phyloP scores from a whole-genome alignment of 2,329 filamentous ascomycete species.

The Phoma sp. region DNA sequence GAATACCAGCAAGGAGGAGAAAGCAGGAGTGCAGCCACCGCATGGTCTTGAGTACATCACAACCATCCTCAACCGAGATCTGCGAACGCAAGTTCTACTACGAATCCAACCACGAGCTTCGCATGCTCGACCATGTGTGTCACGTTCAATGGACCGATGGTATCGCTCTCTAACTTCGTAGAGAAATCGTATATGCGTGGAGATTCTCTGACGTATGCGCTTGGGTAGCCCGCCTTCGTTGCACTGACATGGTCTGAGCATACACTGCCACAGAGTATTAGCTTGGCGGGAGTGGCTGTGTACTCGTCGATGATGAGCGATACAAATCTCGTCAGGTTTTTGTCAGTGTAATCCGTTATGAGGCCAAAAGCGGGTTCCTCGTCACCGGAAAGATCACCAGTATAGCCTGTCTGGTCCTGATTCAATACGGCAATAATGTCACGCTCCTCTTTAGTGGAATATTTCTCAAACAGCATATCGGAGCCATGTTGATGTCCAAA shows the following conservation, averaged over 20 bases:
- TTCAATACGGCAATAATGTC: too few relatives aligned
- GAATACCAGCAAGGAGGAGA: too few relatives aligned
- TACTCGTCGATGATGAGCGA: neutral
- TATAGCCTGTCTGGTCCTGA: too few relatives aligned
- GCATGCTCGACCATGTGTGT: neutral
- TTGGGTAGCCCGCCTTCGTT: neutral
- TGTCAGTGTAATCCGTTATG: neutral
- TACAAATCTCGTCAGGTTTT: neutral
- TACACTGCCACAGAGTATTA: neutral
- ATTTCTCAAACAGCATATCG: neutral
- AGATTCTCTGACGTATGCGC: neutral
- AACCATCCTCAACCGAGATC: neutral
- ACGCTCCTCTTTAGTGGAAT: too few relatives aligned
- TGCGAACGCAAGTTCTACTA: neutral
- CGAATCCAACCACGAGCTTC: neutral
- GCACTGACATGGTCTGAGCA: neutral
- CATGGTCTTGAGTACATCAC: too few relatives aligned
- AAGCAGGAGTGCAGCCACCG: too few relatives aligned
- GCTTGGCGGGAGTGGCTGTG: too few relatives aligned
- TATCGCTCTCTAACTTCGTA: neutral
- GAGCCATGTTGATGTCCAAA: neutral
- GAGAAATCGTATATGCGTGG: too few relatives aligned
- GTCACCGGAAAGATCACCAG: too few relatives aligned
- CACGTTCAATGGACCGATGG: neutral
- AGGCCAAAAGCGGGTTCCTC: neutral